Evolutionary conservation across 768 basidiomycete genomes (phyloP), one percentile per base, ranked within the genome.

Genomic region (Kwoniella dejecticola): DNA sequence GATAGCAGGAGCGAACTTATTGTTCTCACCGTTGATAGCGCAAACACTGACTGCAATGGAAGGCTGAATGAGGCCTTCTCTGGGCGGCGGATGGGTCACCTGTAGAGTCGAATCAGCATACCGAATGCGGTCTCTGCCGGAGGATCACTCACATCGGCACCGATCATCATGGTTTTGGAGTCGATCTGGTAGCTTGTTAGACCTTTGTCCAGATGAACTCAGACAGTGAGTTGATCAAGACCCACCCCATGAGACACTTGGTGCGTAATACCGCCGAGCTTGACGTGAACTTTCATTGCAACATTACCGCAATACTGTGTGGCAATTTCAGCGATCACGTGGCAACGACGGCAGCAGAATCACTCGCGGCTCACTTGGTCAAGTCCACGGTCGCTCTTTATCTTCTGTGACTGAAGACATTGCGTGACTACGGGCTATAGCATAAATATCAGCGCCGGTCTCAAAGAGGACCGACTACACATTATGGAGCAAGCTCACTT

Each of bases 191-290:
- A 11, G 13, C 23, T 12, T 6, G 7, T 40, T 6, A 38, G 33
- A 12, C 33, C 47, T 13, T 21, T 26, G 21, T 29, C 21, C 21
- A 26, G 11, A 42, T 13, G n/a, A n/a, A 19, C 41, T 12, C 6
- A 6, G 10, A 12, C 17, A 5, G 41, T 8, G 41, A 42, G 5
- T 8, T 8, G 27, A 6, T 27, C 66, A 23, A 7, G 7, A 74
- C 67, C 55, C 47, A 66, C 68, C 23, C 58, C 30, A 26, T 68
- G 52, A 2, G 59, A 62, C 4, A 76, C 67, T 24, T 60, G 40
- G 53, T 77, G 75, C 7, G 75, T 79, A 23, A 79, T 55, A 52
- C 77, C 77, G n/a, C 77, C 77, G 30, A 79, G 69, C 70, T 79
- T 79, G 45, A 68, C 69, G 56, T 74, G 70, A 36, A 77, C 60